A percentile compares a stretch with the other conserved stretches of the same genome.
These are phyloP conservation scores for Parmelia sp. DNA, from an alignment of 495 filamentous ascomycete genomes.

Conservation along the genomic window DNA sequence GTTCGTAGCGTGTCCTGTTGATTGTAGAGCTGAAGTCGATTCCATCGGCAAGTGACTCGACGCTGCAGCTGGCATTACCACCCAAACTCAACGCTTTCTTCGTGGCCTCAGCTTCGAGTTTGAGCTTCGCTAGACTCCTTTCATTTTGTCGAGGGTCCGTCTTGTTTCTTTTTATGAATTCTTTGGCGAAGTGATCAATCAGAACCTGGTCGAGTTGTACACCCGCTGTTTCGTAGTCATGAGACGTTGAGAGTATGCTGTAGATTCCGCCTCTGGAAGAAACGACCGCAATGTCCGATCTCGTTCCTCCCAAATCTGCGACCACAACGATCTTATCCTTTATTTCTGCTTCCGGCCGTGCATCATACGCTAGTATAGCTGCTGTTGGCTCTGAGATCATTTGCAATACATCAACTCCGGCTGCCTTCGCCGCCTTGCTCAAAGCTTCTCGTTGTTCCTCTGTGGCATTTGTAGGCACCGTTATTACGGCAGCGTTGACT, in stretches of 20 bases:
- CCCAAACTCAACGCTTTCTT: conserved; percentile 87
- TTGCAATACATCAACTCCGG: conserved; percentile 84
- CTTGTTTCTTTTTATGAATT: conserved; percentile 93
- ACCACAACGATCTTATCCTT: conserved; percentile 87
- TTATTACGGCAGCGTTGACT: conserved; percentile 87
- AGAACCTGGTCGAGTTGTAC: conserved; percentile 77
- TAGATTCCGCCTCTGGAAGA: conserved; percentile 93
- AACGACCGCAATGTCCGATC: conserved; percentile 85
- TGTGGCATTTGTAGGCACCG: conserved; percentile 86
- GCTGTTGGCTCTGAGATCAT: conserved; percentile 90
- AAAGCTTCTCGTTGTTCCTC: conserved; percentile 80
- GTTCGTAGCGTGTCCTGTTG: conserved; percentile 88
- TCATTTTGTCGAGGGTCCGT: conserved; percentile 76
- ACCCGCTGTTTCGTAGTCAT: conserved; percentile 90
- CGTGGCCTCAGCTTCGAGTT: conserved; percentile 79
- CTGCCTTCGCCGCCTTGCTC: conserved; percentile 66
- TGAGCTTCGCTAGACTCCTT: conserved; percentile 82
- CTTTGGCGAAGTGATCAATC: conserved; percentile 95
- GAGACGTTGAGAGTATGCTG: conserved; percentile 84
- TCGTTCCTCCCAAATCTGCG: conserved; percentile 85
- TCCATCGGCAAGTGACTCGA: conserved; percentile 81
- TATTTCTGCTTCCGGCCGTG: conserved; percentile 64
- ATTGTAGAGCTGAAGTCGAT: conserved; percentile 86
- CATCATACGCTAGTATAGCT: conserved; percentile 86
- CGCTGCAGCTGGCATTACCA: conserved; percentile 78